These are phyloP conservation scores for Exophiala viscosa DNA, from an alignment of 2,329 filamentous ascomycete genomes.

Conservation along the genomic window DNA sequence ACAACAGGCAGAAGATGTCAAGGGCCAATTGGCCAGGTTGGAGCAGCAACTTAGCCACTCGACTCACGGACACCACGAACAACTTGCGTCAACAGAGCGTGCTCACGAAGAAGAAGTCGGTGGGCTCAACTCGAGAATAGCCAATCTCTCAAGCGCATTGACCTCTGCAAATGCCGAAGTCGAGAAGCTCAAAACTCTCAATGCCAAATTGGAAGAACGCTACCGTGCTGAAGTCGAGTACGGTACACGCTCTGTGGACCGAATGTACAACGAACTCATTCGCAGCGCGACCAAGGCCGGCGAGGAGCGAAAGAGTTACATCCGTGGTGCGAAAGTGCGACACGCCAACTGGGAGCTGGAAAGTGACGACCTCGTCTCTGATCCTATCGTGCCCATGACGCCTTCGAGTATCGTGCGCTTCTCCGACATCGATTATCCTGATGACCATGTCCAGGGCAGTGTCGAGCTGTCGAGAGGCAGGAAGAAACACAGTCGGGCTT, in stretches of 20 bases:
- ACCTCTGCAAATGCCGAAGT: conserved; percentile 35
- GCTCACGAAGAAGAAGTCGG: conserved; percentile 38
- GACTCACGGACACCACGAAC: conserved; percentile 34
- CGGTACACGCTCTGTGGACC: conserved; percentile 36
- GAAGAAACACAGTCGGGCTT: conserved; percentile 10
- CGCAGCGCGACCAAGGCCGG: conserved; percentile 29
- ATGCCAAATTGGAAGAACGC: conserved; percentile 36
- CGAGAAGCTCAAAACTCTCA: conserved; percentile 35
- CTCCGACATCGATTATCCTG: conserved; percentile 24
- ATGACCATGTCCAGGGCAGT: conserved; percentile 21
- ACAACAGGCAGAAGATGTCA: conserved; percentile 35
- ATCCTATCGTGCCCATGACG: conserved; percentile 41
- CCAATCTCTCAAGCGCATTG: conserved; percentile 39
- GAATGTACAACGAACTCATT: conserved; percentile 38
- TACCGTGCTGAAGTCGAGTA: conserved; percentile 37
- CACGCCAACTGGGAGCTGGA: conserved; percentile 40
- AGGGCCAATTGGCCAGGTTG: conserved; percentile 34
- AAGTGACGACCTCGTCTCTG: conserved; percentile 32
- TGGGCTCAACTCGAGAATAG: conserved; percentile 40
- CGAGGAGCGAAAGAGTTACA: conserved; percentile 29
- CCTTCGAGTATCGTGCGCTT: conserved; percentile 42
- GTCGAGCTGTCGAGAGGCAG: conserved; percentile 25
- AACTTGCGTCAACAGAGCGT: conserved; percentile 31
- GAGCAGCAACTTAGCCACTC: conserved; percentile 24
- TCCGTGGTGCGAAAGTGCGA: conserved; percentile 34